Conservation (phyloP, 148 eudicot species). For the Beta vulgaris region DNA sequence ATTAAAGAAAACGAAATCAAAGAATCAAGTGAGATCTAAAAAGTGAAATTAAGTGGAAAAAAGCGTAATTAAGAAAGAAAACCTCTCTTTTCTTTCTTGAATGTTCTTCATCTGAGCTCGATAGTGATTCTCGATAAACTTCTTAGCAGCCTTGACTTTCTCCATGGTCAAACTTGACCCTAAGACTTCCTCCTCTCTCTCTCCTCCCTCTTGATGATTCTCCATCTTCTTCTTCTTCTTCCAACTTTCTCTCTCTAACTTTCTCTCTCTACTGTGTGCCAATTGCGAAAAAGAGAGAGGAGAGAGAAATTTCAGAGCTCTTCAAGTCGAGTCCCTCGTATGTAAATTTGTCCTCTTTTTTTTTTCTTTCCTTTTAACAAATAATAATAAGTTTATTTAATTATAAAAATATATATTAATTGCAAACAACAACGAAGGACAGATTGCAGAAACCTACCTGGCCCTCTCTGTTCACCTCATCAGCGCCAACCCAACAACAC, state of each 20-base stretch:
- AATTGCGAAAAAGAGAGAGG: conserved; percentile 4
- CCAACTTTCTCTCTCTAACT: conserved; percentile 15
- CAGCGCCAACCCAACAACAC: conserved; percentile 42
- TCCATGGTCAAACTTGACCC: conserved; percentile 97
- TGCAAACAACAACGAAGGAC: conserved; percentile 13
- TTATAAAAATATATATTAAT: too few species aligned
- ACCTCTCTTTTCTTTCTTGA: conserved; percentile 86
- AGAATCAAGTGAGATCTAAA: conserved; percentile 10
- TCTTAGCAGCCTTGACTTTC: conserved; percentile 88
- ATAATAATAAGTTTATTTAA: too few species aligned
- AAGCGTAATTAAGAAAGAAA: background rate
- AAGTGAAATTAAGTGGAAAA: conserved; percentile 11
- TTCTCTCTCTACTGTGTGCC: conserved; percentile 5
- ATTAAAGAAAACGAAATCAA: background rate
- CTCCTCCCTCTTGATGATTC: conserved; percentile 25
- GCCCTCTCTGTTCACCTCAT: conserved; percentile 37
- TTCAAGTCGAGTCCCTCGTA: conserved; percentile 10
- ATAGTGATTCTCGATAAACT: conserved; percentile 92
- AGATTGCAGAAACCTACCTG: conserved; percentile 32
- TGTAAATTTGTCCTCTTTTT: background rate
- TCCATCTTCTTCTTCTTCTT: conserved; percentile 21
- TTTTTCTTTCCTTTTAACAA: too few species aligned
- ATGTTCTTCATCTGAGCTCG: conserved; percentile 88
- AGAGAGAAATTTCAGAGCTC: conserved; percentile 10
- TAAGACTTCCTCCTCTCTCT: conserved; percentile 53